These are phyloP conservation scores for Linum lewisii DNA, from an alignment of 345 rosid genomes.

Conservation along the genomic window DNA sequence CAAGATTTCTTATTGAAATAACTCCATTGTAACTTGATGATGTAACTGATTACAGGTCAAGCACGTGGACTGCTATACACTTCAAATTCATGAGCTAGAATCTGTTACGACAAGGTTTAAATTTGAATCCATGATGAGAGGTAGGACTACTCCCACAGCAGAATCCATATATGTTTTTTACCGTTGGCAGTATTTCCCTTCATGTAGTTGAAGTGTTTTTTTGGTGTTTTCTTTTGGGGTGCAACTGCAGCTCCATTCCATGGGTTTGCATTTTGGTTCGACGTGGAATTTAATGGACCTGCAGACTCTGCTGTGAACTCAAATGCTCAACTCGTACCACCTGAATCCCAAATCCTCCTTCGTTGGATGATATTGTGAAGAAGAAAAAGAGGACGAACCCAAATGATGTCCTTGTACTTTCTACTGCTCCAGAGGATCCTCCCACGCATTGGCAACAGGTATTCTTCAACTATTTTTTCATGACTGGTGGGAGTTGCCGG, in stretches of 20 bases:
- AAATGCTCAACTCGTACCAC: slow-evolving; percentile 17
- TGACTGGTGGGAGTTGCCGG: too few relatives aligned
- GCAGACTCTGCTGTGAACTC: slow-evolving; percentile 34
- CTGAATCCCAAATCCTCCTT: slow-evolving; percentile 29
- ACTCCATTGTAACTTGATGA: too few relatives aligned
- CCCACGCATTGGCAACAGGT: slow-evolving; percentile 99
- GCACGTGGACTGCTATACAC: slow-evolving; percentile 71
- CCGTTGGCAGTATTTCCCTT: neutral
- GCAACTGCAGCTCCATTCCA: slow-evolving; percentile 75
- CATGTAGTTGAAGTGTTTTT: neutral
- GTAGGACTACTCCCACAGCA: slow-evolving; percentile 20
- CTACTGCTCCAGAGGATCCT: slow-evolving; percentile 90
- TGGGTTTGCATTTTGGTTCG: slow-evolving; percentile 99
- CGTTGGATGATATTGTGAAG: slow-evolving; percentile 41
- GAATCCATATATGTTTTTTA: slow-evolving; percentile 1
- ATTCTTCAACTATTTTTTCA: slow-evolving; percentile 4
- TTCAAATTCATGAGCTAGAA: slow-evolving; percentile 72
- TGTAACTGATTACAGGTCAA: slow-evolving; percentile 45
- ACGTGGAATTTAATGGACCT: slow-evolving; percentile 67
- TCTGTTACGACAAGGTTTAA: slow-evolving; percentile 59
- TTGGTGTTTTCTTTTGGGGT: slow-evolving; percentile 9
- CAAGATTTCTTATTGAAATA: too few relatives aligned
- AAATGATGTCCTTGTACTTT: slow-evolving; percentile 56
- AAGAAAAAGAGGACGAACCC: slow-evolving; percentile 71
- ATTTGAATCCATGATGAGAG: slow-evolving; percentile 95